phyloP scores from a whole-genome alignment of 2,329 filamentous ascomycete species.

The Xylariaceae sp. region DNA sequence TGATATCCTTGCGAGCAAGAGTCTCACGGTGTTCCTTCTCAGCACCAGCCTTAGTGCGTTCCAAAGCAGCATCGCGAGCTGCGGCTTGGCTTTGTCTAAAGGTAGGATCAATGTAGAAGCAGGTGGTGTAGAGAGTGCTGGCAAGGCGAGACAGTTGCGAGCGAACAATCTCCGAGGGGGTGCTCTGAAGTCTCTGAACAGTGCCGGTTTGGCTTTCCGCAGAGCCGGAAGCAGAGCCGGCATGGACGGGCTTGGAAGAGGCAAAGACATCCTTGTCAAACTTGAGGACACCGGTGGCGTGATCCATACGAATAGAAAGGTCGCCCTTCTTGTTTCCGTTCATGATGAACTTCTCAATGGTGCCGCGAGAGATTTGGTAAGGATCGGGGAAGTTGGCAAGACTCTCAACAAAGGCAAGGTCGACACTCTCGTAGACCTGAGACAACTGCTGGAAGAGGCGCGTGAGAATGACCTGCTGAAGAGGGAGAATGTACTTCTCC shows the following conservation, averaged over 20 bases:
- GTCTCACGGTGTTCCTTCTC: conserved; percentile 85
- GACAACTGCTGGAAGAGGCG: conserved; percentile 98
- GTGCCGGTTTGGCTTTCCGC: conserved; percentile 78
- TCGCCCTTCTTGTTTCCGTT: conserved; percentile 99
- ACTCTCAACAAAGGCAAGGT: conserved; percentile 86
- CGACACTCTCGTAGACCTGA: conserved; percentile 97
- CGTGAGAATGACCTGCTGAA: conserved; percentile 97
- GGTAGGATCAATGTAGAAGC: conserved; percentile 88
- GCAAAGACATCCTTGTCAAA: conserved; percentile 99
- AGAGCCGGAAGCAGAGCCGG: conserved; percentile 77
- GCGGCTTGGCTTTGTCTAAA: conserved; percentile 78
- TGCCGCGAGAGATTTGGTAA: conserved; percentile 83
- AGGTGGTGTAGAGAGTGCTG: conserved; percentile 86
- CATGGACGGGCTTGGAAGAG: conserved; percentile 84
- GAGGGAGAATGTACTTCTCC: conserved; percentile 91
- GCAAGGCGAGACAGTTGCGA: conserved; percentile 89
- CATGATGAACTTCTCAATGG: conserved; percentile 99
- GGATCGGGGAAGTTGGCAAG: conserved; percentile 95
- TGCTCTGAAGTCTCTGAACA: conserved; percentile 94
- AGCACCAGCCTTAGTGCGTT: conserved; percentile 79
- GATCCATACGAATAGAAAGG: conserved; percentile 90
- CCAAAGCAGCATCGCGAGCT: conserved; percentile 73
- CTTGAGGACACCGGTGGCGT: conserved; percentile 88
- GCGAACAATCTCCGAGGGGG: conserved; percentile 93
- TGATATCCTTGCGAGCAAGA: conserved; percentile 79